These are phyloP conservation scores for Coemansia sp. DNA, from an alignment of 192 early-diverging fungal species.

Conservation along the genomic window DNA sequence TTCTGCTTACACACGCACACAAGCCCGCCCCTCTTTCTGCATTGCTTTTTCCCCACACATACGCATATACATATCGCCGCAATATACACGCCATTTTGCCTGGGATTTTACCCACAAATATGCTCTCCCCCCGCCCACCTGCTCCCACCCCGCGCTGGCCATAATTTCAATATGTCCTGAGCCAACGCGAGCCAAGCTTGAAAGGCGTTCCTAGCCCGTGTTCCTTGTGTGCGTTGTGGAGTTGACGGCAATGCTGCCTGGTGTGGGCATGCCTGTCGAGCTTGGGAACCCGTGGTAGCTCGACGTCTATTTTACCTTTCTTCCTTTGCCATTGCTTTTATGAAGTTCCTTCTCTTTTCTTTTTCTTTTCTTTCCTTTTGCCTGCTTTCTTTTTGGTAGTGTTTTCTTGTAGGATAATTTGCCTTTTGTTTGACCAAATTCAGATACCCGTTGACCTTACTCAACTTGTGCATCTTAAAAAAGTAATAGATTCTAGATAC, in stretches of 20 bases:
- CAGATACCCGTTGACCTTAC: neutral
- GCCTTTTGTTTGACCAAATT: neutral
- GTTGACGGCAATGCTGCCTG: too few species aligned
- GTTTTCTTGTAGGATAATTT: neutral
- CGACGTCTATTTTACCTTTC: neutral
- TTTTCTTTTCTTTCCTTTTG: neutral
- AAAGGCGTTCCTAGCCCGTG: too few species aligned
- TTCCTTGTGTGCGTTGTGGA: too few species aligned
- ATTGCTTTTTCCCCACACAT: conserved; percentile 11
- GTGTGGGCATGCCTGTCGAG: too few species aligned
- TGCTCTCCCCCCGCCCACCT: conserved; percentile 2
- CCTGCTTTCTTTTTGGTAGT: neutral
- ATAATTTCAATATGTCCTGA: conserved; percentile 9
- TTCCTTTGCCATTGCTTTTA: conserved; percentile 6
- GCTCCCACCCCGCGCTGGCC: conserved; percentile 21
- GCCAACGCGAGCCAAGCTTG: too few species aligned
- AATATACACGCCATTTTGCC: neutral
- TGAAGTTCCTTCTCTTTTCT: neutral
- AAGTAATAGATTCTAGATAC: too few species aligned
- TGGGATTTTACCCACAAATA: conserved; percentile 6
- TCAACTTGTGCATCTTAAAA: neutral
- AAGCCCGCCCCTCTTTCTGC: conserved; percentile 8
- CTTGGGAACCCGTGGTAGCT: conserved; percentile 2
- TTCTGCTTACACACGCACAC: conserved; percentile 3
- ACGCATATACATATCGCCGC: neutral